Conservation (phyloP, 2,329 filamentous ascomycete genomes). For the Hymenotorrendiella dingleyae region DNA sequence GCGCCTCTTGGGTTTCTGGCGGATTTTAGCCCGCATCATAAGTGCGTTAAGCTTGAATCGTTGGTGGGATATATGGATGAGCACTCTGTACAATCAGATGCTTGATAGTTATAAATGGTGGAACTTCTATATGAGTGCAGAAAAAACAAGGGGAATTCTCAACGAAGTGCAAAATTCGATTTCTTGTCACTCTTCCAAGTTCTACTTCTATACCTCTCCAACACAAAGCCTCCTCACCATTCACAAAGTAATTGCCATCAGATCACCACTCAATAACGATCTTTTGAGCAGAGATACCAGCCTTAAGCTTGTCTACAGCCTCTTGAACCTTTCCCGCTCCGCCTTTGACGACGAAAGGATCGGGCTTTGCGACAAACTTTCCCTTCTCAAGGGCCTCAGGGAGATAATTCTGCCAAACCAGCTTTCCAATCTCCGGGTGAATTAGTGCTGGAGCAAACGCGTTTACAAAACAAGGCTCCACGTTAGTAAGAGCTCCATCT, state of each 20-base stretch:
- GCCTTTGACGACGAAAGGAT: conserved; percentile 34
- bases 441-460: conserved; percentile 24
- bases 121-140: no score
- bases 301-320: conserved; percentile 33
- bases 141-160: no score
- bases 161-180: no score
- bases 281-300: conserved; percentile 39
- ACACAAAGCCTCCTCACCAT: no score
- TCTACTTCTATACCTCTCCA: no score
- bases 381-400: conserved; percentile 34
- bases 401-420: conserved; percentile 36
- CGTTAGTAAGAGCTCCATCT: conserved; percentile 15
- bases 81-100: no score
- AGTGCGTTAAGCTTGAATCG: neutral
- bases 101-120: no score
- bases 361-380: conserved; percentile 34
- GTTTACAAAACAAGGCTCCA: conserved; percentile 27
- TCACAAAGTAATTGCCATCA: no score
- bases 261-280: conserved; percentile 36
- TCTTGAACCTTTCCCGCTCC: conserved; percentile 39
- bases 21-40: neutral
- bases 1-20: neutral
- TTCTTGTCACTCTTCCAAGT: no score
- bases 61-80: neutral
- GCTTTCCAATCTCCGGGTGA: conserved; percentile 26